Conservation (phyloP, 176 grass and related monocot genomes). For the Bothriochloa decipiens region DNA sequence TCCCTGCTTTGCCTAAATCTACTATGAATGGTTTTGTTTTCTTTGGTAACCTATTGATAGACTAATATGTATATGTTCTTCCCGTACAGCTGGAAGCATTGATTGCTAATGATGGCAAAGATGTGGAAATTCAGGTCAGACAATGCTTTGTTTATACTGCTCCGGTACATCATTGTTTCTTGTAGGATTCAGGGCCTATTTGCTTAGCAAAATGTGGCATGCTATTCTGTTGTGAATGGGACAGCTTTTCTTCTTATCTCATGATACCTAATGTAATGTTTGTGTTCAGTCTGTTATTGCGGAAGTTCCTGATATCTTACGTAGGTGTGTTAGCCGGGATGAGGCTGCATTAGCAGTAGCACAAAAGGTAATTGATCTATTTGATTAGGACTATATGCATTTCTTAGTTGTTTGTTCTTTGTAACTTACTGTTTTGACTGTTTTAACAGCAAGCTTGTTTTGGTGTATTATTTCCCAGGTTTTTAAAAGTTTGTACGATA, state of each 20-base stretch:
- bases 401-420: slow-evolving; percentile 20
- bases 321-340: slow-evolving; percentile 75
- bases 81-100: slow-evolving; percentile 58
- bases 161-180: slow-evolving; percentile 16
- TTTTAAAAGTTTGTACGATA: slow-evolving; percentile 83
- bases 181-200: background rate
- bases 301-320: slow-evolving; percentile 81
- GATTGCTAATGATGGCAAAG: slow-evolving; percentile 74
- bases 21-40: slow-evolving; percentile 17
- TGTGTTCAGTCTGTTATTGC: slow-evolving; percentile 64
- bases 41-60: background rate
- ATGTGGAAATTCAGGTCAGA: slow-evolving; percentile 75
- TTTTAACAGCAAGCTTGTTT: slow-evolving; percentile 9
- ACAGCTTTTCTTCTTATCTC: slow-evolving; percentile 1
- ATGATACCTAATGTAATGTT: slow-evolving; percentile 25
- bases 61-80: slow-evolving; percentile 18
- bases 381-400: slow-evolving; percentile 14
- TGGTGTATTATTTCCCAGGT: slow-evolving; percentile 51
- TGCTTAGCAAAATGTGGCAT: background rate
- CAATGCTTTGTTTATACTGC: background rate
- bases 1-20: background rate
- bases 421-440: background rate
- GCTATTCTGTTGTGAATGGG: background rate
- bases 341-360: slow-evolving; percentile 81
- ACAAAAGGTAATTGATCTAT: slow-evolving; percentile 60